These are phyloP conservation scores for Rhizopus delemar DNA, from an alignment of 371 early-diverging fungal species.

Conservation along the genomic window DNA sequence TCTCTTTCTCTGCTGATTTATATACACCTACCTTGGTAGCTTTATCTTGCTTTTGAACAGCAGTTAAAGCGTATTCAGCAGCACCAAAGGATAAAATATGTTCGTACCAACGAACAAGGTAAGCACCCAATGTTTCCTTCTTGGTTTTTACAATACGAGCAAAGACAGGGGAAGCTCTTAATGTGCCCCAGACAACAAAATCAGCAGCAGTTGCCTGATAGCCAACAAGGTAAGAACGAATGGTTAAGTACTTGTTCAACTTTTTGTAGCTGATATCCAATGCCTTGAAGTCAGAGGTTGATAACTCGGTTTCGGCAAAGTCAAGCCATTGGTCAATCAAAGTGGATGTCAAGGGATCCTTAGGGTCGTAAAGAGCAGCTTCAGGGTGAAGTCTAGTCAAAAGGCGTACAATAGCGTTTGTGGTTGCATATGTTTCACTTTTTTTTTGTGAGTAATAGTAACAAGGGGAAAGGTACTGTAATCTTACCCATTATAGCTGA, in stretches of 20 bases:
- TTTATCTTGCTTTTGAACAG: constrained; percentile 53
- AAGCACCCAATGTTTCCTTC: constrained; percentile 65
- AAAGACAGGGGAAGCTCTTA: constrained; percentile 81
- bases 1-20: too few relatives aligned
- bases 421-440: constrained; percentile 46
- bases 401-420: constrained; percentile 46
- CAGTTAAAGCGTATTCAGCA: constrained; percentile 55
- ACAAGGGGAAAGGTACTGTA: background rate
- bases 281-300: constrained; percentile 70
- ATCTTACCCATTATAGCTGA: constrained; percentile 45
- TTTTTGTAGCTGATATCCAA: constrained; percentile 67
- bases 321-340: constrained; percentile 68
- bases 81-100: constrained; percentile 67
- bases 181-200: constrained; percentile 84
- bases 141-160: constrained; percentile 77
- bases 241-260: constrained; percentile 74
- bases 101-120: constrained; percentile 85
- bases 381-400: constrained; percentile 45
- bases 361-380: constrained; percentile 41
- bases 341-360: constrained; percentile 46
- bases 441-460: background rate
- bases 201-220: constrained; percentile 82
- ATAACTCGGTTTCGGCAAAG: constrained; percentile 61
- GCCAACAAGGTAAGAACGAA: constrained; percentile 84
- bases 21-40: constrained; percentile 32